phyloP scores from a whole-genome alignment of 129 eudicot species.

The sunflower (Helianthus annuus) region DNA sequence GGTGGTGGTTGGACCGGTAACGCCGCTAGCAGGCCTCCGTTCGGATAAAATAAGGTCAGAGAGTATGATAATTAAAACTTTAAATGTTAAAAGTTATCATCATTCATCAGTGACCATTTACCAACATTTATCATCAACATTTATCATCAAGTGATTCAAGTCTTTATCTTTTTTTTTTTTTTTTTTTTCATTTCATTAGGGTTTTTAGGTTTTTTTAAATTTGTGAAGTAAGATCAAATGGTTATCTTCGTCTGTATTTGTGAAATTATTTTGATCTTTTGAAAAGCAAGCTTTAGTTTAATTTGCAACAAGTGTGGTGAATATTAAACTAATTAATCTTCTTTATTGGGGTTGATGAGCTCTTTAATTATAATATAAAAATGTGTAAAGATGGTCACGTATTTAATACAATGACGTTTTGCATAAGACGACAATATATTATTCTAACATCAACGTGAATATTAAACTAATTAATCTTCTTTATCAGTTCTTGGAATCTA shows the following conservation, averaged over 20 bases:
- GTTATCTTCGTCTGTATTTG: conserved; percentile 18
- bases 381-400: conserved; percentile 5
- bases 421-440: neutral
- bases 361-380: conserved; percentile 1
- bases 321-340: conserved; percentile 21
- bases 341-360: conserved; percentile 18
- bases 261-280: conserved; percentile 17
- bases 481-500: conserved; percentile 30
- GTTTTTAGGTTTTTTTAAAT: neutral
- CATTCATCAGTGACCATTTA: conserved; percentile 12
- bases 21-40: conserved; percentile 43
- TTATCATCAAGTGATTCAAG: neutral
- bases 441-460: conserved; percentile 15
- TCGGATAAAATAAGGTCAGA: conserved; percentile 34
- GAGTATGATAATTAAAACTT: no score
- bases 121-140: conserved; percentile 21
- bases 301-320: conserved; percentile 18
- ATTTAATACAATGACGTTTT: conserved; percentile 15
- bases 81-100: conserved; percentile 5
- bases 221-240: conserved; percentile 26
- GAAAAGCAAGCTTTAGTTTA: conserved; percentile 14
- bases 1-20: conserved; percentile 51
- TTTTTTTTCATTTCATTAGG: neutral
- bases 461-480: no score
- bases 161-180: no score